A percentile compares a stretch with the other conserved stretches of the same genome.
Evolutionary conservation across 345 rosid genomes (phyloP).

Genomic region (Salix udensis): DNA sequence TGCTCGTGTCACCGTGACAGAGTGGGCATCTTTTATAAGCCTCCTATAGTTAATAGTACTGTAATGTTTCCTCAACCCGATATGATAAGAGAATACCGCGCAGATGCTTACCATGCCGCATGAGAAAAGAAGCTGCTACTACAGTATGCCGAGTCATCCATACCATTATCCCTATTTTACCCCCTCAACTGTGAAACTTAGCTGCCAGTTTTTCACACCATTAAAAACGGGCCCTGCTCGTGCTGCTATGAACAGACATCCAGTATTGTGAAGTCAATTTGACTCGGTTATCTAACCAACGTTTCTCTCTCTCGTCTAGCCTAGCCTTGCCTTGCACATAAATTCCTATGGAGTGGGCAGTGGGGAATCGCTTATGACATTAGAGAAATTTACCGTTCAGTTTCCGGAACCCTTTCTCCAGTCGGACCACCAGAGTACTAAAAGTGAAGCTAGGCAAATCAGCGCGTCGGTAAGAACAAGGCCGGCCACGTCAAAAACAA

Average conservation of each 20-base stretch:
- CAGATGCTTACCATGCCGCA: too few species aligned
- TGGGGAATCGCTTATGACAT: not conserved
- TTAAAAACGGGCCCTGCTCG: too few species aligned
- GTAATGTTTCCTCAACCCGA: too few species aligned
- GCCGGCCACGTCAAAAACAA: slow-evolving; percentile 76
- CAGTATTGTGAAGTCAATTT: not conserved
- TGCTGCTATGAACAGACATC: not conserved
- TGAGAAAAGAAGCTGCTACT: not conserved
- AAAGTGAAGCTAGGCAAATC: slow-evolving; percentile 63
- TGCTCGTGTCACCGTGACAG: not conserved
- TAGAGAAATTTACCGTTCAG: not conserved
- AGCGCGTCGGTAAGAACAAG: slow-evolving; percentile 58
- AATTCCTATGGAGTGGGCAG: not conserved
- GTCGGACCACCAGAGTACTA: slow-evolving; percentile 25
- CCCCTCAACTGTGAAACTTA: not conserved
- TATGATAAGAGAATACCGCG: too few species aligned
- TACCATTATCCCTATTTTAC: not conserved
- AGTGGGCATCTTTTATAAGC: too few species aligned
- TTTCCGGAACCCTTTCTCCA: not conserved
- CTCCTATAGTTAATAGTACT: too few species aligned
- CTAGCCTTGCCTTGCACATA: not conserved
- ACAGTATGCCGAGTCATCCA: not conserved
- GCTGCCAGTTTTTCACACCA: too few species aligned
- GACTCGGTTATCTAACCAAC: not conserved
- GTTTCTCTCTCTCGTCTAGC: not conserved